Evolutionary conservation across 2,329 filamentous ascomycete species (phyloP).

Genomic region (Penicillium expansum): DNA sequence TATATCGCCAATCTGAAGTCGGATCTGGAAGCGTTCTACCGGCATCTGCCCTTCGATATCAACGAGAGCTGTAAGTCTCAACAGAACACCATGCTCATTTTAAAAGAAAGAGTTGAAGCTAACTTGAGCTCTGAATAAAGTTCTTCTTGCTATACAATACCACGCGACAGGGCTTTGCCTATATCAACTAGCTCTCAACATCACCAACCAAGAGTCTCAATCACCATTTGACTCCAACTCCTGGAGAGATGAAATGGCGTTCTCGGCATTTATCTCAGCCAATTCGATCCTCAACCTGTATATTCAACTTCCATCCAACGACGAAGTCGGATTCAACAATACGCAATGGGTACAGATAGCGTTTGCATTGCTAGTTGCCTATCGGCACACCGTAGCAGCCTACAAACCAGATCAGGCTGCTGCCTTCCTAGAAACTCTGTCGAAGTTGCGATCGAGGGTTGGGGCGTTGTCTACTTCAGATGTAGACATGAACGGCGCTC

Average conservation of each 20-base stretch:
- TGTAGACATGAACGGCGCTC: neutral
- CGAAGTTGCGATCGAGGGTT: neutral
- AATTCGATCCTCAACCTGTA: neutral
- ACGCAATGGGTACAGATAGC: neutral
- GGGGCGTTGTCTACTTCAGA: neutral
- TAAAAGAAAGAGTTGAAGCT: too few relatives aligned
- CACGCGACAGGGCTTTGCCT: neutral
- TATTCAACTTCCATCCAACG: neutral
- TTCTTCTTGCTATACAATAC: neutral
- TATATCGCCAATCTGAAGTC: neutral
- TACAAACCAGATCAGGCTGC: neutral
- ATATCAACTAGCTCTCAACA: neutral
- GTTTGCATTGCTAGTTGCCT: neutral
- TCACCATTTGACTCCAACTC: neutral
- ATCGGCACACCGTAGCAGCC: neutral
- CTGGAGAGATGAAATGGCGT: neutral
- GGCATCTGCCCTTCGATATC: neutral
- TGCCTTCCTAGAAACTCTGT: neutral
- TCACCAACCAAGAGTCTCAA: neutral
- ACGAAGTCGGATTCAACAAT: neutral
- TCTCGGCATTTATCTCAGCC: neutral
- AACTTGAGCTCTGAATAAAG: neutral
- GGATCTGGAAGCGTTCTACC: neutral
- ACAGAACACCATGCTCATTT: neutral
- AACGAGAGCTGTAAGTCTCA: neutral